A percentile compares a stretch with the other conserved stretches of the same genome.
These are phyloP conservation scores for Cyberlindnera mrakii DNA, from an alignment of 805 yeast species.

Conservation along the genomic window DNA sequence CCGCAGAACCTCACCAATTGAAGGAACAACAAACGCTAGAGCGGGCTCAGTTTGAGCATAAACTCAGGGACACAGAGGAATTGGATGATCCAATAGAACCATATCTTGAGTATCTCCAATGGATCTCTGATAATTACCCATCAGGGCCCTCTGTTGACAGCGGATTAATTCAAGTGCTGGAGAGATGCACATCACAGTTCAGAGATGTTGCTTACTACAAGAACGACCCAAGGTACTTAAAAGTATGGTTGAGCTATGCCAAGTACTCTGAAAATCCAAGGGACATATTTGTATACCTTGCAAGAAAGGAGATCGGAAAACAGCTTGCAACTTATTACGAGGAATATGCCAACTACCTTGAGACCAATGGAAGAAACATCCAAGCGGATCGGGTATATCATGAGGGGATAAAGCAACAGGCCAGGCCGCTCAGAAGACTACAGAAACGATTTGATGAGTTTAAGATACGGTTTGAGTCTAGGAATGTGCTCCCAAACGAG, in stretches of 20 bases:
- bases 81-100: constrained; percentile 81
- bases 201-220: constrained; percentile 61
- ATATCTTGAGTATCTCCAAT: constrained; percentile 66
- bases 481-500: constrained; percentile 18
- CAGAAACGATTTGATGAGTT: constrained; percentile 39
- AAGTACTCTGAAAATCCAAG: constrained; percentile 61
- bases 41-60: constrained; percentile 42
- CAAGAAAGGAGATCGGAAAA: constrained; percentile 64
- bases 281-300: constrained; percentile 65
- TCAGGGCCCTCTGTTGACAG: constrained; percentile 57
- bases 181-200: constrained; percentile 65
- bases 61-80: constrained; percentile 47
- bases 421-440: constrained; percentile 58
- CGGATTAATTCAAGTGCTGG: constrained; percentile 60
- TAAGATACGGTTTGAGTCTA: constrained; percentile 29
- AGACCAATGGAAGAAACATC: constrained; percentile 35
- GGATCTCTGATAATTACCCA: constrained; percentile 62
- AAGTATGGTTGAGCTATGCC: constrained; percentile 77
- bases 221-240: constrained; percentile 76
- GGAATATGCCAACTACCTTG: constrained; percentile 63
- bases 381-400: constrained; percentile 58
- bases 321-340: constrained; percentile 70
- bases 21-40: constrained; percentile 26
- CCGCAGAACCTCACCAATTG: constrained; percentile 23
- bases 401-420: constrained; percentile 51